These are phyloP conservation scores for Tetracladium setigerum DNA, from an alignment of 495 filamentous ascomycete species.

Conservation along the genomic window DNA sequence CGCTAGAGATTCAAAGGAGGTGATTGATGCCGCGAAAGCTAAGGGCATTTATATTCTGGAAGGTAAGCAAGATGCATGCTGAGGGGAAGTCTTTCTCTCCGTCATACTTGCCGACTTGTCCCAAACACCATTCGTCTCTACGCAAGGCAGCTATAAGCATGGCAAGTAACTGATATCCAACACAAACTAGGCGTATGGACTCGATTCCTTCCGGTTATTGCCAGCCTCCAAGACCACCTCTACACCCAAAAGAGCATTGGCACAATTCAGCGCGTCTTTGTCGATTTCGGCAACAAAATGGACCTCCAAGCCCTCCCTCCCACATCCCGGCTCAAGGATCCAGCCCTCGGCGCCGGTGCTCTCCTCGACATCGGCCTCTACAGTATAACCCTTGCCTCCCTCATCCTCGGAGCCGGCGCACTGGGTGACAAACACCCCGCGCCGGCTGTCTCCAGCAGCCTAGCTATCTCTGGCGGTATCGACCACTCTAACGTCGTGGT, in stretches of 20 bases:
- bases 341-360: conserved; percentile 60
- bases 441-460: no score
- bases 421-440: no score
- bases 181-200: conserved; percentile 56
- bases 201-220: conserved; percentile 60
- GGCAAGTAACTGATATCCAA: no score
- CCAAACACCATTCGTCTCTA: no score
- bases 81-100: no score
- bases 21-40: conserved; percentile 31
- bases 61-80: no score
- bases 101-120: no score
- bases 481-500: no score
- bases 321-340: conserved; percentile 34
- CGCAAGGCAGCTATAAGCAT: no score
- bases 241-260: conserved; percentile 49
- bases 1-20: conserved; percentile 26
- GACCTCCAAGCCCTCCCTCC: conserved; percentile 8
- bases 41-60: conserved; percentile 38
- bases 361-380: conserved; percentile 70
- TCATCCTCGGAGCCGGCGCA: no score
- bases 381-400: conserved; percentile 65
- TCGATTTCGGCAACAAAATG: conserved; percentile 39
- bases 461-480: no score
- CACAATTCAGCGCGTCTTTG: conserved; percentile 51
- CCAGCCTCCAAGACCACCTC: conserved; percentile 50